Conservation (phyloP, 371 early-diverging fungal species). For the Mortierella sp. region DNA sequence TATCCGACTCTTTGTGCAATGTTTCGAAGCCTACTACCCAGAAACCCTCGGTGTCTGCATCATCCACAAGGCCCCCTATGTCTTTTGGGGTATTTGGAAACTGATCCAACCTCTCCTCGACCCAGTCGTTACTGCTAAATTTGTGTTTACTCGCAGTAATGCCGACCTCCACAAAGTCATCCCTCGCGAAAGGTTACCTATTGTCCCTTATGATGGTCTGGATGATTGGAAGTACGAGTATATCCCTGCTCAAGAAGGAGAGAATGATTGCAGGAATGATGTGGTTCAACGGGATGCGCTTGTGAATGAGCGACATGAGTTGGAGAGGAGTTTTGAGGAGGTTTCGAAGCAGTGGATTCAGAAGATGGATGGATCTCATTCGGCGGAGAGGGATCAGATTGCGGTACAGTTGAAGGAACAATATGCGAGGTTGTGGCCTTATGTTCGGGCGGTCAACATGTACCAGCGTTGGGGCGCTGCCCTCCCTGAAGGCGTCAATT, state of each 20-base stretch:
- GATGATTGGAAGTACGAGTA: conserved; percentile 60
- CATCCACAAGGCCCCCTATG: conserved; percentile 91
- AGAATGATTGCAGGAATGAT: conserved; percentile 48
- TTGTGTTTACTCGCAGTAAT: conserved; percentile 77
- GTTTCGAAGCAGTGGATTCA: conserved; percentile 46
- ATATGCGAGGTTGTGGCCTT: conserved; percentile 54
- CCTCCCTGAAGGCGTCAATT: conserved; percentile 34
- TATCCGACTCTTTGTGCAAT: conserved; percentile 84
- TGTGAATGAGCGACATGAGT: conserved; percentile 33
- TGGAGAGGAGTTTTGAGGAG: conserved; percentile 44
- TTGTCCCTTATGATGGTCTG: conserved; percentile 51
- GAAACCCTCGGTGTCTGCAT: conserved; percentile 86
- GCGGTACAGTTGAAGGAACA: conserved; percentile 43
- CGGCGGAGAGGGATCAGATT: conserved; percentile 43
- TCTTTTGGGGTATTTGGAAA: conserved; percentile 87
- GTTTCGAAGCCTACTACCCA: conserved; percentile 91
- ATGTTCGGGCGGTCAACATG: conserved; percentile 46
- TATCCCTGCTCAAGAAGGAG: conserved; percentile 41
- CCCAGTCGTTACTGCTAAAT: conserved; percentile 91
- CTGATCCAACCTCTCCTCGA: conserved; percentile 86
- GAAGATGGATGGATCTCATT: conserved; percentile 20
- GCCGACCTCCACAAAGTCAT: conserved; percentile 77
- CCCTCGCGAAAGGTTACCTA: conserved; percentile 56
- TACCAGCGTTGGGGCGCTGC: conserved; percentile 58
- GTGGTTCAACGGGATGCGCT: conserved; percentile 32